Base-by-base conservation (phyloP, 306 rosid genomes). In the Pyrus bretschneideri region DNA sequence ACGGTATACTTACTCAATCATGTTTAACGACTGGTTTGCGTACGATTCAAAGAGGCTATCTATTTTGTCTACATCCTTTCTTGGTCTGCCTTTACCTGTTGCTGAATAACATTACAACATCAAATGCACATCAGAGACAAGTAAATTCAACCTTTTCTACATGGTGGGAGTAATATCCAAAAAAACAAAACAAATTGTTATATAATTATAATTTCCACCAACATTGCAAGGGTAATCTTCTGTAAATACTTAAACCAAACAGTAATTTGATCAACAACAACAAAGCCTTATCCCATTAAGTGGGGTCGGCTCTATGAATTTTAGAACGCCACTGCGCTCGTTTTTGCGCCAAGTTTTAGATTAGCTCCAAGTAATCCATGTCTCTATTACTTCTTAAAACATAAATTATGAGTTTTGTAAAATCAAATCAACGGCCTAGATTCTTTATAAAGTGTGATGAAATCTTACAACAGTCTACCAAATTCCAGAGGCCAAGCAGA, bases 1-100 rank as follows among this genome's bases (percentile, higher is more conserved):
- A 40, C 54, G 22, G 59, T 10, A 79, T 44, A 84, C 90, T 90
- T 86, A 90, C 95, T 90, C 95, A 81, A 90, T 86, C 85, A 83
- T 68, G 58, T 76, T 84, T 46, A 80, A 7, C 15, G 85, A 72
- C 80, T 81, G 74, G 74, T 90, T 88, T 30, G 84, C 74, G 6
- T 90, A 90, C 25, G 72, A 60, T 5, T 76, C 86, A 64, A 86
- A 90, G n/a, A 90, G 74, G 3, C 55, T 57, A 66, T 78, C 86
- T 21, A 83, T 85, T n/a, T 71, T 80, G 54, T 79, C 84, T 62
- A 75, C 81, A 74, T 73, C 87, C 86, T 86, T 86, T 23, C 86
- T 8, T 3, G 78, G 74, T 71, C 74, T 75, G 30, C 42, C 40
- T 83, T 78, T 87, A 86, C 84, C 86, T 55, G 89, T 67, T 55